Percentiles rank a stretch among this genome's conserved stretches.
phyloP scores from a whole-genome alignment of 768 basidiomycete genomes.

The Trametes cubensis region DNA sequence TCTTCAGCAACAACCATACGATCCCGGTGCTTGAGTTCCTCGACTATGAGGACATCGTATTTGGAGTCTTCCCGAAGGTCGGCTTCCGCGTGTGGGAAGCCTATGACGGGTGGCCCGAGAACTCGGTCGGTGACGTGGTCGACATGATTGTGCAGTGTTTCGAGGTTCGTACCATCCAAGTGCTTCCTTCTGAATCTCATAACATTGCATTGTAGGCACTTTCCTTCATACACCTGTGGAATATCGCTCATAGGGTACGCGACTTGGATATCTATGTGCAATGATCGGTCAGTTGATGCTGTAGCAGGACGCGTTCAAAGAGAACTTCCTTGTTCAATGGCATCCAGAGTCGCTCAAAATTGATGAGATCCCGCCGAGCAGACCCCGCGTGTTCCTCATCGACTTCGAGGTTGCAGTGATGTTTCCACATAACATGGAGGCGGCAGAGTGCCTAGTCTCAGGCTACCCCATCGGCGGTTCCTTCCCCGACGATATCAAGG shows the following conservation, averaged over 20 bases:
- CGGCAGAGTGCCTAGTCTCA: conserved; percentile 12
- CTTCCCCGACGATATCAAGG: neutral
- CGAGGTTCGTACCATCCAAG: conserved; percentile 27
- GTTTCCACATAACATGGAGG: conserved; percentile 29
- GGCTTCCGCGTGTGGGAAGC: conserved; percentile 16
- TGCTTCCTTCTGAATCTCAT: neutral
- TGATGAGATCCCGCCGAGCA: conserved; percentile 17
- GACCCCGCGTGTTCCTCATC: conserved; percentile 37
- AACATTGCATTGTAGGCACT: neutral
- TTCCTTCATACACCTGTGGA: neutral
- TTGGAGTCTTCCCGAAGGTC: conserved; percentile 34
- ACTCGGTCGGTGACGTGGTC: conserved; percentile 36
- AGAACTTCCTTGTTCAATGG: conserved; percentile 39
- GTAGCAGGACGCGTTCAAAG: conserved; percentile 34
- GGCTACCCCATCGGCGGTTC: neutral
- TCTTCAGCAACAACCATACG: conserved; percentile 31
- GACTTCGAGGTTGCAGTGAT: conserved; percentile 37
- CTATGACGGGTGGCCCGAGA: conserved; percentile 32
- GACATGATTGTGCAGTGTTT: conserved; percentile 37
- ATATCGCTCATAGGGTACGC: neutral
- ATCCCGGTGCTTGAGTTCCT: conserved; percentile 34
- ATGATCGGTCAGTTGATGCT: neutral
- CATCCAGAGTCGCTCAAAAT: conserved; percentile 34
- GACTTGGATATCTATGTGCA: neutral
- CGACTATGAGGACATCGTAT: conserved; percentile 33